A percentile compares a stretch with the other conserved stretches of the same genome.
These are phyloP conservation scores for Phytophthora cajani DNA, from an alignment of 352 stramenopile genomes.

Conservation along the genomic window DNA sequence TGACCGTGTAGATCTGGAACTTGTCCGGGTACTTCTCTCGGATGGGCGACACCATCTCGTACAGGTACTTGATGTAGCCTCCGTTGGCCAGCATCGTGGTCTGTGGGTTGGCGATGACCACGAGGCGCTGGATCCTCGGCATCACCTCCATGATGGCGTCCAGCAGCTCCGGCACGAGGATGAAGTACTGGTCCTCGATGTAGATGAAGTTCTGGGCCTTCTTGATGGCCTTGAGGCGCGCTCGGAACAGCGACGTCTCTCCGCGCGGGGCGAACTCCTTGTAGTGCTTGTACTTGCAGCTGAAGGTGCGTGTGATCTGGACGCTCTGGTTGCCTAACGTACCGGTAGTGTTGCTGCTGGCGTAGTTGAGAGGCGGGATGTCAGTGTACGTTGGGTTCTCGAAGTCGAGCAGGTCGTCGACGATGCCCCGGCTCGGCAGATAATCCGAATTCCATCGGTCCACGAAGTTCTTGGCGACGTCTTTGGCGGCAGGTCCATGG, in stretches of 20 bases:
- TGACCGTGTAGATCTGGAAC: slow-evolving; percentile 47
- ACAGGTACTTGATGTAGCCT: slow-evolving; percentile 61
- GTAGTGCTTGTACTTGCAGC: slow-evolving; percentile 31
- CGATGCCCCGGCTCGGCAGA: slow-evolving; percentile 23
- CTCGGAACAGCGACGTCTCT: slow-evolving; percentile 28
- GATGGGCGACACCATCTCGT: slow-evolving; percentile 57
- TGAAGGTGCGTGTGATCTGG: slow-evolving; percentile 35
- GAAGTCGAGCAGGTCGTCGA: slow-evolving; percentile 51
- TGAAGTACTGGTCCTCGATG: slow-evolving; percentile 36
- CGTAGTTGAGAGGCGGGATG: slow-evolving; percentile 34
- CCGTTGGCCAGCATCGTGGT: slow-evolving; percentile 33
- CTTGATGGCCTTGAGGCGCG: slow-evolving; percentile 35
- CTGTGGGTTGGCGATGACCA: slow-evolving; percentile 49
- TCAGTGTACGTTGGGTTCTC: slow-evolving; percentile 45
- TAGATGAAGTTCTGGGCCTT: slow-evolving; percentile 37
- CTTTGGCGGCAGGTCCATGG: slow-evolving; percentile 48
- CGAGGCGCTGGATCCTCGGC: slow-evolving; percentile 50
- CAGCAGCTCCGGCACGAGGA: slow-evolving; percentile 27
- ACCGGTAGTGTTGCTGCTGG: slow-evolving; percentile 45
- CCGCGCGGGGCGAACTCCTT: slow-evolving; percentile 27
- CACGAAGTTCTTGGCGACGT: slow-evolving; percentile 66
- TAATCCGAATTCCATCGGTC: slow-evolving; percentile 58
- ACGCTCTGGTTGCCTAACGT: slow-evolving; percentile 26
- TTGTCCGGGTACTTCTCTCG: slow-evolving; percentile 39
- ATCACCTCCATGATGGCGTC: slow-evolving; percentile 48